Conservation (phyloP, 345 rosid genomes). For the Arabis hirsuta region DNA sequence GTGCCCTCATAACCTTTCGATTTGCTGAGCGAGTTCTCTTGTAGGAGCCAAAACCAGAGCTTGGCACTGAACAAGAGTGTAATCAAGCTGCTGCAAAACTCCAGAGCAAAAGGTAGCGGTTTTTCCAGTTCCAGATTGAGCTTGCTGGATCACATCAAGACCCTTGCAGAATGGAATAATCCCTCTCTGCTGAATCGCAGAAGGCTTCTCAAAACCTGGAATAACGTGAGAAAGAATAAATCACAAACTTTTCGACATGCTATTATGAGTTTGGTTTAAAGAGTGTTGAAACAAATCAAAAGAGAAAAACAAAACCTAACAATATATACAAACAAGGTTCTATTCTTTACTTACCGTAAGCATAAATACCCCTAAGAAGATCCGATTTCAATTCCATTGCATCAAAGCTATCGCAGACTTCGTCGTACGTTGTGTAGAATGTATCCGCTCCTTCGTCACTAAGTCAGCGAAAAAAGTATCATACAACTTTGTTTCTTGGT, state of each 20-base stretch:
- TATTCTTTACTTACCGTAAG: constrained; percentile 62
- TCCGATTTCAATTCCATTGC: constrained; percentile 80
- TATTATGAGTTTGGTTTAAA: not conserved
- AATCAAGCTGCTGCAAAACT: constrained; percentile 84
- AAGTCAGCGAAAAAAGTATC: constrained; percentile 46
- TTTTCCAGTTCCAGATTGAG: constrained; percentile 95
- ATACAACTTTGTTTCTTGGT: not conserved
- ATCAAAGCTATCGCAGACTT: constrained; percentile 83
- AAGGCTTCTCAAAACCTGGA: constrained; percentile 89
- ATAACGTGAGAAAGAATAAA: not conserved
- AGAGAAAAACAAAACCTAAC: not conserved
- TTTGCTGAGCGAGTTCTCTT: constrained; percentile 91
- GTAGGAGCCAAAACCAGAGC: constrained; percentile 92
- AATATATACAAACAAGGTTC: not conserved
- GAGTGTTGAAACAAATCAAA: not conserved
- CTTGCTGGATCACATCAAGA: constrained; percentile 94
- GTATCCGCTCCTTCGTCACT: constrained; percentile 57
- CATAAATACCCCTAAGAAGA: constrained; percentile 91
- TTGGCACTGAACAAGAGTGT: constrained; percentile 69
- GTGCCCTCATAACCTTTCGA: constrained; percentile 95
- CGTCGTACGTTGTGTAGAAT: constrained; percentile 80
- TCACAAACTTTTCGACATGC: not conserved
- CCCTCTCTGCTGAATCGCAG: constrained; percentile 97
- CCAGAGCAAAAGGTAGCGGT: constrained; percentile 98
- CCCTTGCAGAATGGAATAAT: constrained; percentile 93